Conservation (phyloP, 768 basidiomycete genomes). For the Tylopilus cervinicoccineus region DNA sequence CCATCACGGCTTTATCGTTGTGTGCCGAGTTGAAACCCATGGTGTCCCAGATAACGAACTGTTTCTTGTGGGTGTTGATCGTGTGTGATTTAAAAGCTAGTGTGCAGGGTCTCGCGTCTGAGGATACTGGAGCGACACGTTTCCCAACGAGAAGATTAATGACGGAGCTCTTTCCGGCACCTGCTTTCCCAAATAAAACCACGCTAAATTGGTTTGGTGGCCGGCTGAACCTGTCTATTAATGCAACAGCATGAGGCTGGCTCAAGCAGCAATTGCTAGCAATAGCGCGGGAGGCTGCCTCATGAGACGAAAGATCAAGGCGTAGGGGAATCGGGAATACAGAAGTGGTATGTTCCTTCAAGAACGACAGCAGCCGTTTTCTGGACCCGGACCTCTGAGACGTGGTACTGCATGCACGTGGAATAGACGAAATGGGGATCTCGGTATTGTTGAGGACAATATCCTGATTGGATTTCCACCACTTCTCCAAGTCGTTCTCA, state of each 20-base stretch:
- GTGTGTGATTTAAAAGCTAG: background rate
- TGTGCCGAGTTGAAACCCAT: background rate
- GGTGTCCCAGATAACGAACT: conserved; percentile 5
- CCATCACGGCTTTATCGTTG: background rate
- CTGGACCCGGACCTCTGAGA: background rate
- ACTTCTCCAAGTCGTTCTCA: conserved; percentile 17
- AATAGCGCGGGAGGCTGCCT: background rate
- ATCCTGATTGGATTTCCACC: conserved; percentile 31
- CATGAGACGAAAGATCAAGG: background rate
- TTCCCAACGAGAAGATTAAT: conserved; percentile 1
- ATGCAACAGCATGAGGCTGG: background rate
- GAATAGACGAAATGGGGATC: background rate
- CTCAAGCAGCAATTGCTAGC: background rate
- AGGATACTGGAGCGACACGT: background rate
- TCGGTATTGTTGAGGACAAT: conserved; percentile 3
- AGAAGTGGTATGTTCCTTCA: background rate
- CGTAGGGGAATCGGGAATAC: background rate
- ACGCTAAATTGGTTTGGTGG: conserved; percentile 2
- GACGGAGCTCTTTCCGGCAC: conserved; percentile 1
- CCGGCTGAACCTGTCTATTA: background rate
- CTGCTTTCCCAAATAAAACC: conserved; percentile 32
- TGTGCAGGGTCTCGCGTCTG: background rate
- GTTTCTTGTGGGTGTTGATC: background rate
- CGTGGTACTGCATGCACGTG: background rate
- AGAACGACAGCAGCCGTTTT: background rate